Evolutionary conservation across 257 asterid genomes (phyloP), one percentile per base, ranked within the genome.

Genomic region (Solanum paucissectum): DNA sequence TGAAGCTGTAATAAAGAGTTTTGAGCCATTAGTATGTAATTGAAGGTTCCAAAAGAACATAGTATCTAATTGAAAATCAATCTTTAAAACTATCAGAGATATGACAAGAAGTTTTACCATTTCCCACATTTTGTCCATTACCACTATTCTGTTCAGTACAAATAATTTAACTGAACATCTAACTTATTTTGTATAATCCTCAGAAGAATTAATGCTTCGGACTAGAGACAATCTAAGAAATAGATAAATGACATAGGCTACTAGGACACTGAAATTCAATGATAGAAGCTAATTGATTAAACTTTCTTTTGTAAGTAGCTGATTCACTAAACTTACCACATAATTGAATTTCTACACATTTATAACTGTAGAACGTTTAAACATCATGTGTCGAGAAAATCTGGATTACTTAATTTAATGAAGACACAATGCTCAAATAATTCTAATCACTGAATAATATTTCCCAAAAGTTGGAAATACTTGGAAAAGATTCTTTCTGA

Each of bases 1-100:
- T 93, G 99, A 89, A 93, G 97, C 96, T 95, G 93, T 91, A 92
- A 86, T 37, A 62, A 69, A 73, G 69, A 49, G 42, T 29, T 58
- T 49, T 29, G 20, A 81, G 29, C 16, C 25, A 46, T 81, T 18
- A 81, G 85, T 29, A 81, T 10, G 68, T 9, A 29, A 18, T 46
- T 32, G 29, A 81, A 18, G 18, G 20, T 29, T 49, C 69, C 85
- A 27, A 25, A 37, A 25, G 64, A 25, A 79, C 64, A 79, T 23
- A 25, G 38, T 44, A 36, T 44, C 34, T 38, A 44, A 29, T 44
- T 20, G 66, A 44, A 25, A 79, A 42, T 44, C 40, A 79, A 79
- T 44, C 84, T 25, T 46, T 13, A 44, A 44, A 27, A 27, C 10
- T 79, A 42, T 21, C 83, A 74, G 83, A 36, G 52, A 74, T 38